A percentile compares a stretch with the other conserved stretches of the same genome.
phyloP scores from a whole-genome alignment of 2,329 filamentous ascomycete species.

The Fusarium sambucinum region DNA sequence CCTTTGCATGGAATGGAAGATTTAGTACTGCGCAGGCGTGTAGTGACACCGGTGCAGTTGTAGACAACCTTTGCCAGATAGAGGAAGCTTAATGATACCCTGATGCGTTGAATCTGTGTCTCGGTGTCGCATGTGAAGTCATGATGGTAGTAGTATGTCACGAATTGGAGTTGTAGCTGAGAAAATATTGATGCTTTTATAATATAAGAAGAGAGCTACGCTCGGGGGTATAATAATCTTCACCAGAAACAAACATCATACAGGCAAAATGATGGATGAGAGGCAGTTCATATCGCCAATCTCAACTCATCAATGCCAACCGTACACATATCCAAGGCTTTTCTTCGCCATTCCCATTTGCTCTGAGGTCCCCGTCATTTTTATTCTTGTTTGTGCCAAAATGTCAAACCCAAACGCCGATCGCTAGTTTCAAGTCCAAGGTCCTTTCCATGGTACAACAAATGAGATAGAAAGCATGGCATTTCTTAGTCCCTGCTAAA shows the following conservation, averaged over 20 bases:
- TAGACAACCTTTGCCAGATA: conserved; percentile 47
- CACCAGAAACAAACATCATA: conserved; percentile 61
- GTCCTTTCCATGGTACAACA: not conserved
- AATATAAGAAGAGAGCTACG: conserved; percentile 26
- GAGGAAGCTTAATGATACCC: conserved; percentile 58
- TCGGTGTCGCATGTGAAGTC: not conserved
- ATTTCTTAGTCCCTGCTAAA: conserved; percentile 48
- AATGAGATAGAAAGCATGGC: not conserved
- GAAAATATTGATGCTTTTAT: conserved; percentile 20
- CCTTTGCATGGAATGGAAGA: conserved; percentile 39
- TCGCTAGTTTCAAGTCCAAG: conserved; percentile 34
- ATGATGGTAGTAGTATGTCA: not conserved
- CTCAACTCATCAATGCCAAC: conserved; percentile 29
- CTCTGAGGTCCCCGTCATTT: conserved; percentile 50
- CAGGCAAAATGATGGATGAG: conserved; percentile 22
- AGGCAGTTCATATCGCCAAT: conserved; percentile 41
- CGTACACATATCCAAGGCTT: conserved; percentile 35
- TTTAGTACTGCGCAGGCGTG: conserved; percentile 28
- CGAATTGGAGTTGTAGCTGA: not conserved
- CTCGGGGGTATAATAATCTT: conserved; percentile 58
- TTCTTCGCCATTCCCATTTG: conserved; percentile 43
- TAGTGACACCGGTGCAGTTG: conserved; percentile 35
- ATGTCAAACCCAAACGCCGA: conserved; percentile 43
- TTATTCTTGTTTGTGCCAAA: conserved; percentile 1
- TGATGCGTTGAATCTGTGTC: conserved; percentile 46